Conservation (phyloP, 2,329 filamentous ascomycete species). For the Diaporthe longicolla region DNA sequence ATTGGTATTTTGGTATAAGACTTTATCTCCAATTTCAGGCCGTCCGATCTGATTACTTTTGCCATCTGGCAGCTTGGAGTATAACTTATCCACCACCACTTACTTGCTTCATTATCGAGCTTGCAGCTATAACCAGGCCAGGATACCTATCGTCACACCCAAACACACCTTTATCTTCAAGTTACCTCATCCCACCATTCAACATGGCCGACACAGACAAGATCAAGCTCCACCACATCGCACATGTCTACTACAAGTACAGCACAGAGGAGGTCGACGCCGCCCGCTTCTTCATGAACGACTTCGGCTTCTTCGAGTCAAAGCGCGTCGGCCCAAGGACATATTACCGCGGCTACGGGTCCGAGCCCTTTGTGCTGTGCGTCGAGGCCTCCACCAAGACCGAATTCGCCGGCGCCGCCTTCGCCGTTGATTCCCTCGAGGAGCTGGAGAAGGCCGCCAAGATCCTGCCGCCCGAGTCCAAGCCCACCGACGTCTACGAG, state of each 20-base stretch:
- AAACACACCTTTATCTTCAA: no score
- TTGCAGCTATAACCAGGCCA: neutral
- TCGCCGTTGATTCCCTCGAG: conserved; percentile 68
- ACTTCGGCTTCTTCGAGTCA: conserved; percentile 63
- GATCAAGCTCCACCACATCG: conserved; percentile 56
- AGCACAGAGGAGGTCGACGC: conserved; percentile 60
- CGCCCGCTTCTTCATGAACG: conserved; percentile 59
- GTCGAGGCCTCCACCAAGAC: conserved; percentile 62
- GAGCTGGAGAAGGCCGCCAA: conserved; percentile 67
- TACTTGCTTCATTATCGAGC: neutral
- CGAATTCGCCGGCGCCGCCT: conserved; percentile 70
- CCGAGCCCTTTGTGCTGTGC: conserved; percentile 72
- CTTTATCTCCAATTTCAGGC: conserved; percentile 11
- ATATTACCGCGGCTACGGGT: conserved; percentile 74
- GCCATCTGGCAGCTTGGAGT: neutral
- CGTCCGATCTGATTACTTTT: neutral
- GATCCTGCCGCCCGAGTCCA: conserved; percentile 62
- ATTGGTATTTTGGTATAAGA: conserved; percentile 22
- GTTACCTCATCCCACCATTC: conserved; percentile 31
- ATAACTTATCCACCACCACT: neutral
- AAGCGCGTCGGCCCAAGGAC: conserved; percentile 59
- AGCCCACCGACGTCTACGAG: conserved; percentile 63
- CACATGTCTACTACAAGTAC: conserved; percentile 66
- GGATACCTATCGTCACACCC: neutral
- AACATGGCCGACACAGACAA: conserved; percentile 47